phyloP scores from a whole-genome alignment of 106 monocot species.

The Dioscorea zingiberensis region DNA sequence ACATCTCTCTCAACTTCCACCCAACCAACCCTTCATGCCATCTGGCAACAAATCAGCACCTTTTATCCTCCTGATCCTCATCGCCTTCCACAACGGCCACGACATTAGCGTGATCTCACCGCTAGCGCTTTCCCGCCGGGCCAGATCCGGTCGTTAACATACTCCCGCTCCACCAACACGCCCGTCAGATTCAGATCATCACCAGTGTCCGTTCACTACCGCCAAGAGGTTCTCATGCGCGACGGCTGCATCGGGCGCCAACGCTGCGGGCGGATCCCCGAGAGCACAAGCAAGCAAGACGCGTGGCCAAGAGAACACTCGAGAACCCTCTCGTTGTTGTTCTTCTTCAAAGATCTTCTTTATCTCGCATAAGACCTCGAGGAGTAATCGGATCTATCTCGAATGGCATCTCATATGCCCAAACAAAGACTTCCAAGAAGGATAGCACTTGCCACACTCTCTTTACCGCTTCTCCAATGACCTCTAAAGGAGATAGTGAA shows the following conservation, averaged over 20 bases:
- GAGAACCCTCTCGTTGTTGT: constrained; percentile 4
- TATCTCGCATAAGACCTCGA: not conserved
- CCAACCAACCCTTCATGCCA: constrained; percentile 30
- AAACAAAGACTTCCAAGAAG: constrained; percentile 30
- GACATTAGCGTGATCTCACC: constrained; percentile 50
- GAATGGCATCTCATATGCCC: constrained; percentile 53
- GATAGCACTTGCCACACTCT: constrained; percentile 28
- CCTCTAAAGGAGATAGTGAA: not conserved
- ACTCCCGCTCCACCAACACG: constrained; percentile 19
- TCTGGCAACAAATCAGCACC: no score
- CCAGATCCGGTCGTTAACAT: constrained; percentile 14
- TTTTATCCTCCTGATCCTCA: constrained; percentile 37
- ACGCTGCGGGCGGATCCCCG: constrained; percentile 54
- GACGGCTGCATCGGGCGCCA: constrained; percentile 15
- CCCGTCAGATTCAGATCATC: not conserved
- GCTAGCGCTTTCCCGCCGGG: constrained; percentile 51
- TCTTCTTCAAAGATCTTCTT: not conserved
- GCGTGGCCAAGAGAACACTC: constrained; percentile 24
- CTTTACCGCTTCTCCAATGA: constrained; percentile 3
- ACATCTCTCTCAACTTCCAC: constrained; percentile 25
- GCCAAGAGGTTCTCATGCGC: not conserved
- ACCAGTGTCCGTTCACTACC: constrained; percentile 29
- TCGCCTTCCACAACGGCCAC: constrained; percentile 43
- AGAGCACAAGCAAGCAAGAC: constrained; percentile 43
- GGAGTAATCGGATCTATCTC: not conserved